Base-by-base conservation (phyloP, 176 grass and related monocot species). In the Zizania latifolia region DNA sequence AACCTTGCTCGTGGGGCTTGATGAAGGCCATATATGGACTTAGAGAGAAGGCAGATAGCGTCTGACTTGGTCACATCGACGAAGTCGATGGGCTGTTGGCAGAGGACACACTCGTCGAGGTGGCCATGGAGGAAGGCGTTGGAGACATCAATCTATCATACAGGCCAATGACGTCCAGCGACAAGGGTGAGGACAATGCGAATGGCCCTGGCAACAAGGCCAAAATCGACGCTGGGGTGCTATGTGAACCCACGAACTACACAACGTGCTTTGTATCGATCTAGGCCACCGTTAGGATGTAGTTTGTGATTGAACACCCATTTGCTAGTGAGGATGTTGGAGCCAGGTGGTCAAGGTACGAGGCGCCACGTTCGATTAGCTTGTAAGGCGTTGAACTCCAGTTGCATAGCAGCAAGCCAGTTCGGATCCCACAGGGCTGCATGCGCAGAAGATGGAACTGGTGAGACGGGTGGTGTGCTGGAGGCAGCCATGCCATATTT, bases 91-190 rank as follows among this genome's bases (percentile, higher is more conserved):
- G 79, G 53, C 36, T 82, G 79, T 0, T 13, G 1, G 4, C 71
- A 72, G 7, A 23, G 55, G 0, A 74, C 68, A 10, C 11, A 0
- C 41, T 70, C 67, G 5, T 19, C 8, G 0, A 82, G 24, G 12
- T 6, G 26, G 2, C n/a, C 38, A 13, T 82, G 68, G 0, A 80
- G n/a, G n/a, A 80, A 80, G 6, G 63, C 50, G 41, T 80, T 80
- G 0, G 12, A 26, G 9, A 70, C 32, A 28, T 80, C 62, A 24
- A 80, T 45, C 8, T 80, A 48, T 1, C 17, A 7, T 1, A 69
- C 22, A 7, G 31, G 19, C 77, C 65, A 71, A 13, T 12, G 1
- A 2, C 1, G 11, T 9, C 28, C 12, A 1, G 55, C 0, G 1
- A 32, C 45, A 23, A 80, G 1, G 23, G 29, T 40, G 0, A 44